These are phyloP conservation scores for Carex arenaria DNA, from an alignment of 202 grass and related monocot genomes.

Conservation along the genomic window DNA sequence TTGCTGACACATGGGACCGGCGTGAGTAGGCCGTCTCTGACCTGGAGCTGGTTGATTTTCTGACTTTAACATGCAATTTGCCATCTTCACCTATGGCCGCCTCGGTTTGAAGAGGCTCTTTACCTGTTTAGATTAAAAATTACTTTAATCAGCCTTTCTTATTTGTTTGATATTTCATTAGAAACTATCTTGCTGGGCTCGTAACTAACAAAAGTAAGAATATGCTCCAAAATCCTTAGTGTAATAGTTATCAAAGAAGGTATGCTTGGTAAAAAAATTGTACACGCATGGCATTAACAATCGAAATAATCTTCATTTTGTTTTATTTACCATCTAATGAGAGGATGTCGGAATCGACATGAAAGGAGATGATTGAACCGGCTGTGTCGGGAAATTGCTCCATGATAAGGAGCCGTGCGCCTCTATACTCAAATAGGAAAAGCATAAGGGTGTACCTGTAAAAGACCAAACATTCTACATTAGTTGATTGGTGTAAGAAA, in stretches of 20 bases:
- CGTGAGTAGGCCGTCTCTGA: slow-evolving; percentile 47
- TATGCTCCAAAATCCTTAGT: not conserved
- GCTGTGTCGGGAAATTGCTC: slow-evolving; percentile 67
- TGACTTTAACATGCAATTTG: slow-evolving; percentile 61
- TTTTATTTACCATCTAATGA: slow-evolving; percentile 33
- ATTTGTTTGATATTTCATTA: not conserved
- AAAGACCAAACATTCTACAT: not conserved
- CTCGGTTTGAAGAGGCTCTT: slow-evolving; percentile 46
- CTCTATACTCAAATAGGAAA: slow-evolving; percentile 93
- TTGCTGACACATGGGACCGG: slow-evolving; percentile 19
- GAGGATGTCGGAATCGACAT: slow-evolving; percentile 61
- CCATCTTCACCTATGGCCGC: slow-evolving; percentile 49
- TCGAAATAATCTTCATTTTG: not conserved
- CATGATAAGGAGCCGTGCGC: slow-evolving; percentile 50
- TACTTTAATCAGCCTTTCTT: not conserved
- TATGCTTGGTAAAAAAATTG: not conserved
- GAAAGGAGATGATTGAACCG: slow-evolving; percentile 65
- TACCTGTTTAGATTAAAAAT: not conserved
- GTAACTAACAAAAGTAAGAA: not conserved
- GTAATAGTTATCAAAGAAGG: not conserved
- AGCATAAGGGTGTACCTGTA: slow-evolving; percentile 73
- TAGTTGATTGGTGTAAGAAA: not conserved
- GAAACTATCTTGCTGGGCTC: not conserved
- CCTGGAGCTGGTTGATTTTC: slow-evolving; percentile 70
- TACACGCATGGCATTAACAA: not conserved